Evolutionary conservation across 2,329 filamentous ascomycete species (phyloP), one percentile per base, ranked within the genome.

Genomic region (Juglanconis oblonga): DNA sequence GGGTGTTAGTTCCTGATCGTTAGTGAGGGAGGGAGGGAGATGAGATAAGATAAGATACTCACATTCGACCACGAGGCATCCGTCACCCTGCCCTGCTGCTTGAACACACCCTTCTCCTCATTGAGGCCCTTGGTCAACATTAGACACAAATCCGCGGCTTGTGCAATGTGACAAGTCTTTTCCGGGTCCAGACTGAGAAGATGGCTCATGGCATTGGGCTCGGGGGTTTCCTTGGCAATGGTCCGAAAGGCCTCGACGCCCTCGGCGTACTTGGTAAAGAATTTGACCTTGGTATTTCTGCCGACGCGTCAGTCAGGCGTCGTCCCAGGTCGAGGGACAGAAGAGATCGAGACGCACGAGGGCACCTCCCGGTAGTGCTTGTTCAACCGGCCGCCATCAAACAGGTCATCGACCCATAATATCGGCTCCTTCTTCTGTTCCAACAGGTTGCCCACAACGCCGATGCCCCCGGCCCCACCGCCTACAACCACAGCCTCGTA

Each of bases 341-440:
- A 10, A 11, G 17, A 10, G 10, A 24, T 24, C 1, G 24, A 40
- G 13, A 57, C 48, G 35, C 44, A 57, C 66, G 73, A 74, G 9
- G 85, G 85, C 24, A 87, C 85, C 67, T 87, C 84, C 52, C 84
- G 77, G 67, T 88, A 88, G 67, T 76, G 77, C 61, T 76, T 74
- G 64, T 81, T 74, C 36, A 85, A 73, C 47, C 81, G 74, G 4
- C 82, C 82, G 33, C 74, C 84, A 31, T 79, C 72, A 66, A 87
- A 87, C 2, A 70, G 67, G 38, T 82, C 77, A 67, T 87, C 85
- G 45, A 87, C 74, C 86, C 85, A 88, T 52, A 87, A 77, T 13
- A 78, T 78, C 8, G 74, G 71, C 7, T 79, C 72, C 51, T 78
- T 59, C 31, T 57, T 76, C 36, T 78, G 76, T 66, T 87, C 83